A percentile compares a stretch with the other conserved stretches of the same genome.
Conservation (phyloP, 2,329 filamentous ascomycete genomes). For the Ophiostoma sp. region DNA sequence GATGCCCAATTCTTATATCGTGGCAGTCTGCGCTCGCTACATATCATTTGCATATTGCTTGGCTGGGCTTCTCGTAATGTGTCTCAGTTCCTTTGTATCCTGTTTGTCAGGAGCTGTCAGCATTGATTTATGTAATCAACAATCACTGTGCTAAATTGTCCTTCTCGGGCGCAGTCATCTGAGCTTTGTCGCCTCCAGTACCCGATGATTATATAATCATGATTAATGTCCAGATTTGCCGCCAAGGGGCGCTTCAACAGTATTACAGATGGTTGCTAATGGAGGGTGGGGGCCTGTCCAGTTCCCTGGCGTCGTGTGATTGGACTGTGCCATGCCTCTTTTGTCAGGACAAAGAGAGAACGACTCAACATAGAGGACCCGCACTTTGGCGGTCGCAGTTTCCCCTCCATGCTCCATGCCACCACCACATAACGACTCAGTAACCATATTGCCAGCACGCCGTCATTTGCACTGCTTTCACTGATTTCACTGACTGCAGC, state of each 20-base stretch:
- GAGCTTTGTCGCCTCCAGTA: neutral
- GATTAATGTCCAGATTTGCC: slow-evolving; percentile 16
- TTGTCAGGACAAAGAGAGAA: slow-evolving; percentile 6
- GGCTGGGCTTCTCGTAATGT: neutral
- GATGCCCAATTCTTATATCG: neutral
- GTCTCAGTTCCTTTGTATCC: neutral
- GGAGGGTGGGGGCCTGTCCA: neutral
- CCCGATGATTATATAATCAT: slow-evolving; percentile 12
- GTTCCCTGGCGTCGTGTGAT: neutral
- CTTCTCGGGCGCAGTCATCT: neutral
- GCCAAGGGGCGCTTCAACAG: neutral
- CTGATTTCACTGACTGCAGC: neutral
- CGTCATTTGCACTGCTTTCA: slow-evolving; percentile 1
- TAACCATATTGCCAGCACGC: neutral
- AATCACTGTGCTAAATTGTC: neutral
- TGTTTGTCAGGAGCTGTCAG: neutral
- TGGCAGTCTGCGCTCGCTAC: neutral
- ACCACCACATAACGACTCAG: neutral
- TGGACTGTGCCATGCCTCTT: neutral
- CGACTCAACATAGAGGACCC: slow-evolving; percentile 5
- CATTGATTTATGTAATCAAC: neutral
- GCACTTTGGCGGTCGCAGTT: slow-evolving; percentile 17
- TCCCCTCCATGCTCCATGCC: slow-evolving; percentile 14
- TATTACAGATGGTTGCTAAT: neutral
- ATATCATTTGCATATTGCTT: neutral